Percentiles rank a stretch among this genome's conserved stretches.
Conservation (phyloP, 2,329 filamentous ascomycete genomes). For the Neodidymelliopsis sp. region DNA sequence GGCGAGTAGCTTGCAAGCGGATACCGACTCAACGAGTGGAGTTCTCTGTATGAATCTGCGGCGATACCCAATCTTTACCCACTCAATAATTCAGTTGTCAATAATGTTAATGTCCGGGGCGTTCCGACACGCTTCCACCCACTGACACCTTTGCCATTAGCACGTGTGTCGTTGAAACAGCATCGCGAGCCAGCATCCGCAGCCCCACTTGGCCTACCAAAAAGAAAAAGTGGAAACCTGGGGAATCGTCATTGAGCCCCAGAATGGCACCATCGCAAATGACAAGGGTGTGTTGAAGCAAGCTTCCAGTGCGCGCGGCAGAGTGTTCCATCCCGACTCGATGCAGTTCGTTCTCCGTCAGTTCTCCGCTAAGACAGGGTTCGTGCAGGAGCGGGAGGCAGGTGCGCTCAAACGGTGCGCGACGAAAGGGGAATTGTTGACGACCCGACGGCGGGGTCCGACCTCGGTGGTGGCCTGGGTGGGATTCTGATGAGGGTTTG, state of each 20-base stretch:
- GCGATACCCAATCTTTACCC: background rate
- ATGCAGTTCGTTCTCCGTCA: constrained; percentile 1
- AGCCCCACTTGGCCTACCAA: background rate
- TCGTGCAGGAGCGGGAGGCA: too few species aligned
- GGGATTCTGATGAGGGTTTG: background rate
- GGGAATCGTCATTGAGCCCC: constrained; percentile 15
- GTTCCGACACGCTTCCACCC: background rate
- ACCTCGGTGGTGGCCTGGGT: background rate
- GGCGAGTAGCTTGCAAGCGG: background rate
- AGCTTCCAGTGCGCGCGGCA: too few species aligned
- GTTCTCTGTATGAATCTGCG: background rate
- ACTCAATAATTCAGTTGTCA: background rate
- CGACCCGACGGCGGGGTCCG: background rate
- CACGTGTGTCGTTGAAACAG: constrained; percentile 6
- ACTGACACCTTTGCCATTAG: background rate
- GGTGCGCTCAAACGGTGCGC: background rate
- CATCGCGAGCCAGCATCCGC: background rate
- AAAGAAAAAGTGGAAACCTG: background rate
- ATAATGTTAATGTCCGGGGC: background rate
- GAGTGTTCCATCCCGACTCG: background rate
- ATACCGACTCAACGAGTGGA: too few species aligned
- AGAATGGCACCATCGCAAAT: constrained; percentile 13
- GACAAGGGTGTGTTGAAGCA: too few species aligned
- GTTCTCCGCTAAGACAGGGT: constrained; percentile 2
- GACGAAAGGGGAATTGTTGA: constrained; percentile 1